phyloP scores from a whole-genome alignment of 306 rosid species.

The Fragaria ananassa region DNA sequence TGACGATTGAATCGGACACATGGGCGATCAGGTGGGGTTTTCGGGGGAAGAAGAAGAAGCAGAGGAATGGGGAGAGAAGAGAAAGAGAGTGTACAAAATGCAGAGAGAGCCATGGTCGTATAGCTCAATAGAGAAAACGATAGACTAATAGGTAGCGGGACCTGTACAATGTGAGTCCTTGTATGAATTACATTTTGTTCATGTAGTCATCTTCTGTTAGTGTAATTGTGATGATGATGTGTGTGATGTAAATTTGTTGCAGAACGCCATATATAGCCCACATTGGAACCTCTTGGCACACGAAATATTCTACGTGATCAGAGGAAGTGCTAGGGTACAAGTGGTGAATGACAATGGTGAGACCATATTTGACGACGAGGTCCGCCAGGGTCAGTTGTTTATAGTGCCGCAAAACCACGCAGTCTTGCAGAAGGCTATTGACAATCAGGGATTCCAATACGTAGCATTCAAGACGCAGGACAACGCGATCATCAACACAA shows the following conservation, averaged over 20 bases:
- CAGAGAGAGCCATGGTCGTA: no score
- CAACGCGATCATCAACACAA: slow-evolving; percentile 27
- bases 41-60: no score
- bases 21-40: no score
- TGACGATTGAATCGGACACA: no score
- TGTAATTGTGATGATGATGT: neutral
- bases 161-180: slow-evolving; percentile 18
- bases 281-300: slow-evolving; percentile 60
- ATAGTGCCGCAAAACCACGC: slow-evolving; percentile 61
- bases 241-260: neutral
- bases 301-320: slow-evolving; percentile 35
- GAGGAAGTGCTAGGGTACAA: slow-evolving; percentile 49
- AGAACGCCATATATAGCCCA: slow-evolving; percentile 55
- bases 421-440: slow-evolving; percentile 30
- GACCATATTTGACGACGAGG: slow-evolving; percentile 34
- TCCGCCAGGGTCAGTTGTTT: slow-evolving; percentile 36
- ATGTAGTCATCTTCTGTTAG: neutral
- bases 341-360: slow-evolving; percentile 53
- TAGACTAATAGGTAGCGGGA: no score
- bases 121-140: no score
- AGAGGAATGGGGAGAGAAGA: no score
- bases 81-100: no score
- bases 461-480: slow-evolving; percentile 58
- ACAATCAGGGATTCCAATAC: slow-evolving; percentile 38
- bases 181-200: neutral